Conservation (phyloP, 345 rosid species). For the Sonneratia caseolaris region DNA sequence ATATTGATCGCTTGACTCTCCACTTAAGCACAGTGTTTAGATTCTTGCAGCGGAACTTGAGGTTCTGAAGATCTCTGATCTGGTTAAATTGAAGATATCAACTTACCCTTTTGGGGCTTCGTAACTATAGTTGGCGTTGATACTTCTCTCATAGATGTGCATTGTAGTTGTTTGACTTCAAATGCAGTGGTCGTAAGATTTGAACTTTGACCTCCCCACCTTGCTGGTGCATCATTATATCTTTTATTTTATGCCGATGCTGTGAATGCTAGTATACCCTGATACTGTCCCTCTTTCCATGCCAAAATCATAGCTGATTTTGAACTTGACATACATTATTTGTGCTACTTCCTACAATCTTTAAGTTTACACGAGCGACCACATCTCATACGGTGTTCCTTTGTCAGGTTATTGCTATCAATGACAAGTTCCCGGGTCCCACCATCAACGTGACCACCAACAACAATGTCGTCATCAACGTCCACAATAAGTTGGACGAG, state of each 20-base stretch:
- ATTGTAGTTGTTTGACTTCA: background rate
- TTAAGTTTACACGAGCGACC: background rate
- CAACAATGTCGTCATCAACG: conserved; percentile 77
- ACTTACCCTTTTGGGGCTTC: too few species aligned
- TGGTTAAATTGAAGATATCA: too few species aligned
- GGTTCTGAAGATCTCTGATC: too few species aligned
- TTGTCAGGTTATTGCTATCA: conserved; percentile 87
- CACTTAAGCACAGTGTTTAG: background rate
- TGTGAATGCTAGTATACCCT: background rate
- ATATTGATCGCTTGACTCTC: background rate
- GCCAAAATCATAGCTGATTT: background rate
- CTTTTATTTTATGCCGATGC: background rate
- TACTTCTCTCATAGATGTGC: background rate
- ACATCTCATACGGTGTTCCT: background rate
- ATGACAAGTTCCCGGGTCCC: conserved; percentile 89
- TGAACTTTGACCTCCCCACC: background rate
- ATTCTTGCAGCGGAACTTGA: background rate
- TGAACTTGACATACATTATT: background rate
- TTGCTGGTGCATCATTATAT: background rate
- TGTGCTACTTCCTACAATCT: background rate
- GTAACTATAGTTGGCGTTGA: too few species aligned
- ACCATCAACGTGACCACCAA: conserved; percentile 84
- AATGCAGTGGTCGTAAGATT: background rate
- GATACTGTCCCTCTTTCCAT: background rate
- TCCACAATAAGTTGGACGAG: conserved; percentile 84